Base-by-base conservation (phyloP, 768 basidiomycete genomes). In the Imleria badia region DNA sequence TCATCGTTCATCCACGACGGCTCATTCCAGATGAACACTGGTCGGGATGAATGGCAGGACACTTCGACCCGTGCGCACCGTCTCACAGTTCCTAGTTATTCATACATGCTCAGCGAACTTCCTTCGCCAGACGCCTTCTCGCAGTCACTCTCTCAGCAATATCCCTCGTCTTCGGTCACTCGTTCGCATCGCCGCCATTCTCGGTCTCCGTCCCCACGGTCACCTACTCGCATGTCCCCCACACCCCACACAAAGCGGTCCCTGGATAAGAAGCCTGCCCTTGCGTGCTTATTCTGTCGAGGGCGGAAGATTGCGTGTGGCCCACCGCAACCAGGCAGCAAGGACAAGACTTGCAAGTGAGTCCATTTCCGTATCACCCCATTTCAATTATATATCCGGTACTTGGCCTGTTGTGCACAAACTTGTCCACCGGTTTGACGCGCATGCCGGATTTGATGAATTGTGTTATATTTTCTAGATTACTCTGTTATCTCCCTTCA, bases 251-350 rank as follows among this genome's bases (percentile, higher is more conserved):
- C 46, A 0, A 71, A 69, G 42, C 62, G 72, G 50, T 33, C 60
- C 4, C 40, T 69, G 23, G 72, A 74, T 49, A 82, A 81, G 72
- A 86, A 85, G 57, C 85, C 85, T 15, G 76, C 80, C 3, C 72
- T 86, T 2, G 85, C 85, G 1, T 86, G 85, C 58, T 71, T 84
- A 7, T 86, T 86, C 62, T 86, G 85, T 63, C 75, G 85, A 38
- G 83, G 83, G 6, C 75, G 85, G 39, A 86, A 86, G 71, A 87
- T 87, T 46, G 85, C 85, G 10, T 87, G 85, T 55, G 85, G 85
- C 0, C 79, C 84, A 12, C 82, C 84, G 3, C 60, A 75, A 13
- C 75, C 79, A 1, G 80, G 77, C 10, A 81, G 79, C 58, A 72
- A 73, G 45, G 81, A 82, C 57, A 76, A 76, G 56, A 81, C 83